Evolutionary conservation across 768 basidiomycete genomes (phyloP), one percentile per base, ranked within the genome.

Genomic region (Termitomyces sp.): DNA sequence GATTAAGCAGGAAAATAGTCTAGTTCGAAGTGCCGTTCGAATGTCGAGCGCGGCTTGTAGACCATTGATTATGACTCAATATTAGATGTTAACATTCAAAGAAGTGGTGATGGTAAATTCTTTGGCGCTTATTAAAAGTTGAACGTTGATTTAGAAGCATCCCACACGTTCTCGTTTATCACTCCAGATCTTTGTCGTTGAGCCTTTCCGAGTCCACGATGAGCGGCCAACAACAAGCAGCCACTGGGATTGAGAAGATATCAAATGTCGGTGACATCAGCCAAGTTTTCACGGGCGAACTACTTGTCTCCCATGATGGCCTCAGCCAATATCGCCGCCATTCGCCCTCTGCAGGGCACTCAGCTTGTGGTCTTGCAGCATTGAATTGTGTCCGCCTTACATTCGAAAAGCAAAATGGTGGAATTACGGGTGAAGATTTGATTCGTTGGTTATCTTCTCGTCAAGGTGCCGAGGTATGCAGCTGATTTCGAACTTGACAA

Each of bases 301-400:
- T 20, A 60, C 67, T 70, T 42, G 73, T 82, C 42, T 83, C 81
- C 2, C 78, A 81, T 62, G 70, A 67, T 6, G 83, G 85, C 18
- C 78, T 82, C 13, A 82, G 87, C 49, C 88, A 89, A 64, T 89
- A 88, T 61, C 58, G 53, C 72, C 71, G n/a, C 75, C 78, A 12
- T 76, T 79, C 6, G 70, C 71, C 35, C 18, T 42, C 53, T 39
- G 50, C 28, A n/a, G 83, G 71, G 39, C 64, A 65, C 55, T 70
- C 88, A 45, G 79, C 87, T 2, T 90, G 88, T 62, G 89, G 89
- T 18, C 76, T 90, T 28, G 88, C 88, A 24, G 83, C 84, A 2
- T 71, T 89, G 67, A 89, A 89, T 67, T 88, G 85, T 62, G 84
- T 82, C 12, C 76, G 86, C 56, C 65, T 84, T 7, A 74, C 80